Conservation (phyloP, 2,329 filamentous ascomycete genomes). For the Colletotrichum chrysophilum region DNA sequence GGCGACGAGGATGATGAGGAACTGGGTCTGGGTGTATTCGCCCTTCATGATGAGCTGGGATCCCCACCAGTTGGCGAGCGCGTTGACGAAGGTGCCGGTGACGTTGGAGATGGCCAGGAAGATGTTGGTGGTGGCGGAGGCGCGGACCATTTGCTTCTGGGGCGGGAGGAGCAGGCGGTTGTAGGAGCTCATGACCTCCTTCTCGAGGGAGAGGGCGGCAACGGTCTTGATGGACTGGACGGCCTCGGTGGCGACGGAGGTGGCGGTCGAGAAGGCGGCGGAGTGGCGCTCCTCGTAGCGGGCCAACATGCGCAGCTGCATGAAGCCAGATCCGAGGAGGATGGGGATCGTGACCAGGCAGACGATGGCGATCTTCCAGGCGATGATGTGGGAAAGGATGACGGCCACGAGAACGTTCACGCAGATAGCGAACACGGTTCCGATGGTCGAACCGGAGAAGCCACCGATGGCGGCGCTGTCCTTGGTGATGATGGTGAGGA, state of each 20-base stretch:
- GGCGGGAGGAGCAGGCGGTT: slow-evolving; percentile 24
- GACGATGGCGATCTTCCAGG: slow-evolving; percentile 65
- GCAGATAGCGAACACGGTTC: slow-evolving; percentile 56
- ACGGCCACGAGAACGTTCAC: slow-evolving; percentile 61
- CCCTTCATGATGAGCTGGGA: slow-evolving; percentile 64
- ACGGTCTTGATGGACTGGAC: slow-evolving; percentile 53
- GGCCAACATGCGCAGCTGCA: slow-evolving; percentile 55
- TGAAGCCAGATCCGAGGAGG: slow-evolving; percentile 57
- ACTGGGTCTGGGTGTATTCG: slow-evolving; percentile 59
- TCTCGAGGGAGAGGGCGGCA: slow-evolving; percentile 32
- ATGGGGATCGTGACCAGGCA: slow-evolving; percentile 58
- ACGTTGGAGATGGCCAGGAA: slow-evolving; percentile 54
- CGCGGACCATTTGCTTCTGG: slow-evolving; percentile 24
- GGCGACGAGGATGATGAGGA: slow-evolving; percentile 67
- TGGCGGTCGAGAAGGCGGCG: slow-evolving; percentile 52
- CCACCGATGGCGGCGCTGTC: slow-evolving; percentile 59
- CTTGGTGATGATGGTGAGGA: slow-evolving; percentile 60
- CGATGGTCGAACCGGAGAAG: slow-evolving; percentile 61
- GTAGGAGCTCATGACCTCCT: slow-evolving; percentile 39
- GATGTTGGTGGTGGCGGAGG: slow-evolving; percentile 41
- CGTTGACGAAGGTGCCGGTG: slow-evolving; percentile 63
- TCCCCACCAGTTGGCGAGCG: slow-evolving; percentile 73
- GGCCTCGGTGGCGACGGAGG: slow-evolving; percentile 53
- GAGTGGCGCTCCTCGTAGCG: slow-evolving; percentile 52
- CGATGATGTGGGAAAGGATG: slow-evolving; percentile 58